Base-by-base conservation (phyloP, 805 yeast species). In the Clavispora carvajalis region DNA sequence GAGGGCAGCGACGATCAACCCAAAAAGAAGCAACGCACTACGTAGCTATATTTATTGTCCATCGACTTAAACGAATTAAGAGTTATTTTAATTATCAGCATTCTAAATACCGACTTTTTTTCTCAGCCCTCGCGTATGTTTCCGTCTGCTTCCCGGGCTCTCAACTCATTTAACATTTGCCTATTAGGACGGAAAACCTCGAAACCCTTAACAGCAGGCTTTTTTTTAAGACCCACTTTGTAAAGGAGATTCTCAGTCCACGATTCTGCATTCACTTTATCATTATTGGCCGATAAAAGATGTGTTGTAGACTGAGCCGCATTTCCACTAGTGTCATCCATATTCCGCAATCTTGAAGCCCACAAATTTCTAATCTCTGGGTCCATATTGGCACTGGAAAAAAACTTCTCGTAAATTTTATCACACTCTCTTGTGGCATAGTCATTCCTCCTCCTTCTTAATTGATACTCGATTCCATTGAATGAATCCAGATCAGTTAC, bases 361-460 rank as follows among this genome's bases (percentile, higher is more conserved):
- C 82, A 76, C 29, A 76, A 58, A 13, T 63, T 65, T 47, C 66
- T 67, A 36, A 76, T 70, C 46, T 75, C 81, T 0, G 76, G 74
- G 51, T 76, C 81, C 22, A 75, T 73, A 12, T 60, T 60, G 16
- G 61, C 61, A 40, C 71, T 61, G 15, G 54, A 52, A 34, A 65
- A 61, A 46, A 59, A 67, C 35, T 68, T 68, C 33, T 65, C 61
- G 50, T 63, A 73, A 43, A 77, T 76, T 23, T 67, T 48, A 53
- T 80, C 86, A 1, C 77, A 80, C 52, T 80, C 86, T 43, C 86
- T 62, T 1, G 74, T 73, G 0, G 81, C 73, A 55, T 79, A 79
- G 53, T 80, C 81, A 9, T 59, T 69, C 15, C 48, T 41, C 24
- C 46, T 52, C 34, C 19, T 28, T 28, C 31, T 28, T 19, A 28